phyloP scores from a whole-genome alignment of 2,329 filamentous ascomycete genomes.

The Verticillium klebahnii region DNA sequence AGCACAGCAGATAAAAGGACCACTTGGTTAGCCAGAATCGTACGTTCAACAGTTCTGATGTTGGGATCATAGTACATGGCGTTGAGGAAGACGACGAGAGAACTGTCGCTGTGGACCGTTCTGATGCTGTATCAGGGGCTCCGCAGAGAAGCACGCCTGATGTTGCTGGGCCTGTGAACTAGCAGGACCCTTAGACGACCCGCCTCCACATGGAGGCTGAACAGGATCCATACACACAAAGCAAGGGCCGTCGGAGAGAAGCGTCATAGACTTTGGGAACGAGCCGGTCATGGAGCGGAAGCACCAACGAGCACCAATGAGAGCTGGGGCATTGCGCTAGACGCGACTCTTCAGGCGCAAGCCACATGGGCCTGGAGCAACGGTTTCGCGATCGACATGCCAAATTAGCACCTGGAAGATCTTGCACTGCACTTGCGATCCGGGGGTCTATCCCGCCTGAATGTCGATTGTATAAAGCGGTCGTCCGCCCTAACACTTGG shows the following conservation, averaged over 20 bases:
- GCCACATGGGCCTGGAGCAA: neutral
- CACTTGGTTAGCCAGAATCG: neutral
- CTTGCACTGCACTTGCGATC: neutral
- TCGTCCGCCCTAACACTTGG: neutral
- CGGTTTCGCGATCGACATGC: neutral
- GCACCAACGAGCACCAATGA: neutral
- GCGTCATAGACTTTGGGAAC: neutral
- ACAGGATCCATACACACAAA: neutral
- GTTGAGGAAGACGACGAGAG: too few relatives aligned
- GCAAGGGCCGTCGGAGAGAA: slow-evolving; percentile 2
- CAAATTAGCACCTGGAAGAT: neutral
- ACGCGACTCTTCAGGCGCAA: neutral
- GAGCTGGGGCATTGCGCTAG: neutral
- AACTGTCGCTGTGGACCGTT: too few relatives aligned
- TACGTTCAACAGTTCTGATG: too few relatives aligned
- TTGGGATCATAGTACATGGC: too few relatives aligned
- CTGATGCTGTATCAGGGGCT: too few relatives aligned
- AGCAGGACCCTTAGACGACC: neutral
- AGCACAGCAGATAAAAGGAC: neutral
- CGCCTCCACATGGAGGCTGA: neutral
- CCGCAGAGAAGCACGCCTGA: too few relatives aligned
- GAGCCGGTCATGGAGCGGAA: neutral
- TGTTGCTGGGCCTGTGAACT: neutral
- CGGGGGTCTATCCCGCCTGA: neutral
- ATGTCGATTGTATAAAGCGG: neutral